Base-by-base conservation (phyloP, 495 filamentous ascomycete species). In the Penicillium paradoxum region DNA sequence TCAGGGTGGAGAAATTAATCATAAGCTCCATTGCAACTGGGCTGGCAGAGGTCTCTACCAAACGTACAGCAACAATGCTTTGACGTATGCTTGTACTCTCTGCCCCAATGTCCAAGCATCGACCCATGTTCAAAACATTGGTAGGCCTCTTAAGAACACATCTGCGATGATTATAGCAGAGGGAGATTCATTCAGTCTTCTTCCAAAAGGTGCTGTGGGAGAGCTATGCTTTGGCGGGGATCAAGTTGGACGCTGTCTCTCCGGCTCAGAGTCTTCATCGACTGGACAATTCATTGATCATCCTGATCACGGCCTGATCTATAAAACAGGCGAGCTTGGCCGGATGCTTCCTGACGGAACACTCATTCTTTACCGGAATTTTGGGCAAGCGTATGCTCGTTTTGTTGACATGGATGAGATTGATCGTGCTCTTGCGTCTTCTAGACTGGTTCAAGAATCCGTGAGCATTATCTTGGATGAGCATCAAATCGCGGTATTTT, bases 171-270 rank as follows among this genome's bases (percentile, higher is more conserved):
- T 92, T 14, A 55, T 89, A 4, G 69, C 66, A 11, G 67, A 71
- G 30, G 59, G 60, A 34, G 59, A 63, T 1, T 62, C 67, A 6
- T 63, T 76, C 11, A 54, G 67, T 4, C 30, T 82, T 2, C 63
- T 87, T 7, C 87, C 86, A 0, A 57, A 76, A 0, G 89, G 89
- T n/a, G 82, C 77, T 43, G 67, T 87, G 34, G 89, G 89, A 15
- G 87, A 92, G 64, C 66, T 92, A n/a, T 89, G 82, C 56, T 90
- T 91, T 64, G 89, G 87, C n/a, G 89, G 89, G 0, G 81, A 84
- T 40, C 88, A 92, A 69, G 77, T 91, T 29, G 84, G 74, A 53
- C 55, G 67, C 44, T 40, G 36, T 10, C 10, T 56, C 21, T 22
- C 44, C 30, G 76, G 79, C 41, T 72, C 73, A 60, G 71, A 74